These are phyloP conservation scores for Salix viminalis DNA, from an alignment of 345 rosid genomes.

Conservation along the genomic window DNA sequence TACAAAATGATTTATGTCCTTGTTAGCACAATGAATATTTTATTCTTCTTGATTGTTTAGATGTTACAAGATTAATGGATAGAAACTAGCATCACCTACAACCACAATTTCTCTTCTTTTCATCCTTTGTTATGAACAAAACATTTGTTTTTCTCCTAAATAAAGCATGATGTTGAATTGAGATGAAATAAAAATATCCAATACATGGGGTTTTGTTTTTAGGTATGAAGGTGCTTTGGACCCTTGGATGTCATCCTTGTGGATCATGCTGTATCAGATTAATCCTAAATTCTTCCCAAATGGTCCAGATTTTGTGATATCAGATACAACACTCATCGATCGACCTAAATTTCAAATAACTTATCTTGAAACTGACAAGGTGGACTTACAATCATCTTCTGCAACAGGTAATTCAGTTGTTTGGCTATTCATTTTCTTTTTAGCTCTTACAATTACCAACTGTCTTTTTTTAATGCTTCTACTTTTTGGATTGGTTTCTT, in stretches of 20 bases:
- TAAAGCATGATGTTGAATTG: not conserved
- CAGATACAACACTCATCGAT: conserved; percentile 44
- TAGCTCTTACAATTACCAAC: not conserved
- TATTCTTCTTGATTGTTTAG: no score
- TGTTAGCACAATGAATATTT: no score
- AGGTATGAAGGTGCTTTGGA: conserved; percentile 95
- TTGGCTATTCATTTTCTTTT: not conserved
- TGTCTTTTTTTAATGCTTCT: not conserved
- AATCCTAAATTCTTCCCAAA: conserved; percentile 59
- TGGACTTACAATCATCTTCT: conserved; percentile 24
- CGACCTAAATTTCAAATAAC: conserved; percentile 56
- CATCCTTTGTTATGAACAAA: no score
- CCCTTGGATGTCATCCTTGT: conserved; percentile 86
- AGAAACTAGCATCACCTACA: no score
- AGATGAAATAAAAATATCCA: not conserved
- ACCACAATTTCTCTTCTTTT: no score
- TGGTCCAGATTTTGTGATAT: conserved; percentile 54
- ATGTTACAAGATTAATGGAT: no score
- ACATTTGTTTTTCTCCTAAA: not conserved
- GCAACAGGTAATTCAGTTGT: conserved; percentile 42
- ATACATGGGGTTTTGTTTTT: conserved; percentile 4
- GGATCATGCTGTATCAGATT: conserved; percentile 54
- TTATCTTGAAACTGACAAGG: conserved; percentile 34
- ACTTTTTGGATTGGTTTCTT: not conserved
- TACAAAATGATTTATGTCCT: no score